These are phyloP conservation scores for Solanum raphanifolium DNA, from an alignment of 257 asterid species.

Conservation along the genomic window DNA sequence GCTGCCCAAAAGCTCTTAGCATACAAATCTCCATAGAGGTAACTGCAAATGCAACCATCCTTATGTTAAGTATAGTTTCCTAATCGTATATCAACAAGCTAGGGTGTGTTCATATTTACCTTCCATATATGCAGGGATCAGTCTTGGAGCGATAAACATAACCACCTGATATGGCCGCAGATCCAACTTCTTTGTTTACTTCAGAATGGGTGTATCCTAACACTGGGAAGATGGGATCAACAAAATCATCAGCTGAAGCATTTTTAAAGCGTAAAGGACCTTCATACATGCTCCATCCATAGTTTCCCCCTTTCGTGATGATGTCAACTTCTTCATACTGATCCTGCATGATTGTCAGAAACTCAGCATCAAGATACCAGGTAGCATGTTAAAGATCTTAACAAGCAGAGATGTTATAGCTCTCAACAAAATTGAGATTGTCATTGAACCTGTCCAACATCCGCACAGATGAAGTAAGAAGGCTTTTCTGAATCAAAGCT, in stretches of 20 bases:
- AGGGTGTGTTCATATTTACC: conserved; percentile 32
- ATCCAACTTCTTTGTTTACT: conserved; percentile 52
- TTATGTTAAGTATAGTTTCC: neutral
- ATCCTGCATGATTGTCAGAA: conserved; percentile 31
- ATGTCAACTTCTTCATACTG: conserved; percentile 78
- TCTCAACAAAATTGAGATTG: neutral
- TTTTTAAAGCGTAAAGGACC: conserved; percentile 47
- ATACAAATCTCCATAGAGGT: conserved; percentile 82
- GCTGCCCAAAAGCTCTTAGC: conserved; percentile 76
- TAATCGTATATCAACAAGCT: neutral
- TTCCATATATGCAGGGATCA: conserved; percentile 87
- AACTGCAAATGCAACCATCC: conserved; percentile 32
- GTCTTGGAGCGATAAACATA: conserved; percentile 67
- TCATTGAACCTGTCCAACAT: conserved; percentile 61
- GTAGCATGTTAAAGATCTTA: neutral
- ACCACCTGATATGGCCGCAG: conserved; percentile 91
- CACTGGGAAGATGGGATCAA: conserved; percentile 67
- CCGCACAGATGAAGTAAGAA: conserved; percentile 75
- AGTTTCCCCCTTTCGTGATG: conserved; percentile 86
- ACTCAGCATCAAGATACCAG: neutral
- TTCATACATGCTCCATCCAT: conserved; percentile 85
- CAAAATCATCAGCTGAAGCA: conserved; percentile 44
- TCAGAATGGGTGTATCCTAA: conserved; percentile 66
- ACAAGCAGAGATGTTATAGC: neutral
- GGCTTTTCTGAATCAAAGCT: conserved; percentile 90